phyloP scores from a whole-genome alignment of 2,329 filamentous ascomycete species.

The Neonectria coccinea region DNA sequence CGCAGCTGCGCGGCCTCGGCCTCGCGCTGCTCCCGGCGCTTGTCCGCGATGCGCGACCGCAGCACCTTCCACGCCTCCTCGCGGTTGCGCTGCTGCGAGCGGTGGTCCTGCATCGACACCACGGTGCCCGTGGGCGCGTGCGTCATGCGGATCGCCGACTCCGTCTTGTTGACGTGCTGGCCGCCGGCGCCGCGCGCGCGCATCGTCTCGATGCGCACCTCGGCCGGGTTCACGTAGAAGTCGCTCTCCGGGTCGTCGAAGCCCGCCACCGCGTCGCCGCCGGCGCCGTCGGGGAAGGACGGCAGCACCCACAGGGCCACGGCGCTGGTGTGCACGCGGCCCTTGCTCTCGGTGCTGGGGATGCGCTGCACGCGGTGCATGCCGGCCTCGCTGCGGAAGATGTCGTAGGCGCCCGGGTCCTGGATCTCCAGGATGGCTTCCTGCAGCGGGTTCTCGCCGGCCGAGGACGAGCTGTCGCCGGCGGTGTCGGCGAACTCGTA shows the following conservation, averaged over 20 bases:
- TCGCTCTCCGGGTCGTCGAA: constrained; percentile 88
- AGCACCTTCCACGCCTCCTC: constrained; percentile 89
- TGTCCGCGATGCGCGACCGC: constrained; percentile 83
- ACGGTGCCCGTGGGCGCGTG: constrained; percentile 88
- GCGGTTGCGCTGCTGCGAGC: constrained; percentile 90
- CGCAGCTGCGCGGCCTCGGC: constrained; percentile 80
- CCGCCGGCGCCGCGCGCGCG: constrained; percentile 90
- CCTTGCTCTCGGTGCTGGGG: constrained; percentile 89
- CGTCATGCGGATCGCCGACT: constrained; percentile 93
- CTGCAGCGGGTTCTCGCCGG: constrained; percentile 76
- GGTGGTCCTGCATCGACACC: constrained; percentile 91
- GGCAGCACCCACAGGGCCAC: constrained; percentile 94
- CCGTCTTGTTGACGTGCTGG: constrained; percentile 98
- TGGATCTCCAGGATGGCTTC: constrained; percentile 91
- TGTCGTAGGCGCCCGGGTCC: constrained; percentile 80
- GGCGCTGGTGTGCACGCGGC: constrained; percentile 92
- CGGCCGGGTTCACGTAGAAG: constrained; percentile 87
- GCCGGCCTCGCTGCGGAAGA: constrained; percentile 87
- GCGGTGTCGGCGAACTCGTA: constrained; percentile 80
- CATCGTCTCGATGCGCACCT: constrained; percentile 91
- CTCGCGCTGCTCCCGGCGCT: constrained; percentile 83
- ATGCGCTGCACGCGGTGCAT: constrained; percentile 96
- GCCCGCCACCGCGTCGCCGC: constrained; percentile 64
- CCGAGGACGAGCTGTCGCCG: constrained; percentile 62
- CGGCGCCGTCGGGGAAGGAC: constrained; percentile 73